phyloP scores from a whole-genome alignment of 2,329 filamentous ascomycete species.

The Zymoseptoria brevis region DNA sequence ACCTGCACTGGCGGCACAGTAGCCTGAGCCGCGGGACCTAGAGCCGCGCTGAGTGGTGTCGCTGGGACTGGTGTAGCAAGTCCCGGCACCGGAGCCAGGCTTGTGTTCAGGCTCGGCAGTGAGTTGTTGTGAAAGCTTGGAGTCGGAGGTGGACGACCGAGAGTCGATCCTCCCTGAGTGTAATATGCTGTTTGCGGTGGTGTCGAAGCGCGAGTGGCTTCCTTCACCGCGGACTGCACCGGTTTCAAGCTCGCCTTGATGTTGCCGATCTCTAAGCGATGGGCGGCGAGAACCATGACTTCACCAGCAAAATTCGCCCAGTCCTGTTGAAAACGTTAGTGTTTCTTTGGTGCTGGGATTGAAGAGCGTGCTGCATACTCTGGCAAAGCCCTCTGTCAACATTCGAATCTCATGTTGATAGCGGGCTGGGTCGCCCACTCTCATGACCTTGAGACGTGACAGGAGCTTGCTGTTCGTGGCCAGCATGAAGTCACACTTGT shows the following conservation, averaged over 20 bases:
- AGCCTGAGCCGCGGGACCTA: conserved; percentile 83
- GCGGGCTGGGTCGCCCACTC: conserved; percentile 73
- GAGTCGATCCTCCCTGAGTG: conserved; percentile 48
- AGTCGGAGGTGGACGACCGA: conserved; percentile 18
- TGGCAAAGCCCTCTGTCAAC: conserved; percentile 67
- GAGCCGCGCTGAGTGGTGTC: conserved; percentile 79
- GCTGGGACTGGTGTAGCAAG: conserved; percentile 60
- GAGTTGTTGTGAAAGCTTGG: conserved; percentile 14
- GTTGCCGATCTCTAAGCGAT: conserved; percentile 46
- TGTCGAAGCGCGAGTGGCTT: conserved; percentile 66
- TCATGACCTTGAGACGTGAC: conserved; percentile 66
- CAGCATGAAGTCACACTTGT: conserved; percentile 62
- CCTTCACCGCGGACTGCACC: conserved; percentile 74
- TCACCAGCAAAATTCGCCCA: conserved; percentile 59
- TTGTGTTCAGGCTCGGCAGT: conserved; percentile 18
- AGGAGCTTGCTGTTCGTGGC: conserved; percentile 67
- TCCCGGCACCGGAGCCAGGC: conserved; percentile 13
- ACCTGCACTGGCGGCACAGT: conserved; percentile 48
- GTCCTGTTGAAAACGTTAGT: conserved; percentile 40
- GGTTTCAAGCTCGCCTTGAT: conserved; percentile 68
- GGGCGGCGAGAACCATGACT: conserved; percentile 43
- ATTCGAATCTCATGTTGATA: conserved; percentile 57
- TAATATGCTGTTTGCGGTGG: conserved; percentile 52
- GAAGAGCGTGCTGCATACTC: conserved; percentile 28
- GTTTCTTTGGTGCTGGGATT: conserved; percentile 1